Evolutionary conservation across 257 asterid species (phyloP).

Genomic region (Dorcoceras hygrometricum): DNA sequence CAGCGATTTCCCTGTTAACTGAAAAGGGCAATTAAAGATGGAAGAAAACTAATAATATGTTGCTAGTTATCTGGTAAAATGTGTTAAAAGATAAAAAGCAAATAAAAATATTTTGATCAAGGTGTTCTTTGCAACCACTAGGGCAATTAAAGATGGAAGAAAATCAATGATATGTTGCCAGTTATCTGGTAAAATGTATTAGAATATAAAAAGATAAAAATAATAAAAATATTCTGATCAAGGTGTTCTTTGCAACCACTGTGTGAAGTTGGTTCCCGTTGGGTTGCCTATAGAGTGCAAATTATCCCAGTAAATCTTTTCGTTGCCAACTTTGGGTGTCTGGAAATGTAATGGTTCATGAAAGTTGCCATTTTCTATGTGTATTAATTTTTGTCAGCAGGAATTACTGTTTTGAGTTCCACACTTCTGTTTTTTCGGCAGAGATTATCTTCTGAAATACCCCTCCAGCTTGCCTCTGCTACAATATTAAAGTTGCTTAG

Average conservation of each 20-base stretch:
- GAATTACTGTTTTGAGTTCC: background rate
- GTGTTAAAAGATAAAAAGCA: background rate
- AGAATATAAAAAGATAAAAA: background rate
- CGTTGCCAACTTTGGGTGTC: background rate
- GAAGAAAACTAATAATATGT: no score
- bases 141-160: background rate
- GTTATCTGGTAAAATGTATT: background rate
- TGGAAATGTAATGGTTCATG: conserved; percentile 7
- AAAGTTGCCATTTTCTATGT: conserved; percentile 14
- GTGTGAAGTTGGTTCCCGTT: no score
- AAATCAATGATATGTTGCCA: background rate
- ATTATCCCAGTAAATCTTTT: background rate
- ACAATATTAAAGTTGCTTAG: conserved; percentile 76
- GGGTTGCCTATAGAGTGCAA: background rate
- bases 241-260: background rate
- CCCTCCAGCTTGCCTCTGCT: conserved; percentile 86
- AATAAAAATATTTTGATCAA: background rate
- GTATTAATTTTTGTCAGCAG: background rate
- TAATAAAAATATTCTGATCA: background rate
- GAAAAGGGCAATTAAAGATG: background rate
- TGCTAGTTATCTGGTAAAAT: background rate
- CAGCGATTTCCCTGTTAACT: no score
- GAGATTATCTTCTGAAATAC: conserved; percentile 83
- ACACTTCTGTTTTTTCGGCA: conserved; percentile 35
- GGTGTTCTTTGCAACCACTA: background rate